Evolutionary conservation across 805 yeast genomes (phyloP), one percentile per base, ranked within the genome.

Genomic region (Yarrowia sp.): DNA sequence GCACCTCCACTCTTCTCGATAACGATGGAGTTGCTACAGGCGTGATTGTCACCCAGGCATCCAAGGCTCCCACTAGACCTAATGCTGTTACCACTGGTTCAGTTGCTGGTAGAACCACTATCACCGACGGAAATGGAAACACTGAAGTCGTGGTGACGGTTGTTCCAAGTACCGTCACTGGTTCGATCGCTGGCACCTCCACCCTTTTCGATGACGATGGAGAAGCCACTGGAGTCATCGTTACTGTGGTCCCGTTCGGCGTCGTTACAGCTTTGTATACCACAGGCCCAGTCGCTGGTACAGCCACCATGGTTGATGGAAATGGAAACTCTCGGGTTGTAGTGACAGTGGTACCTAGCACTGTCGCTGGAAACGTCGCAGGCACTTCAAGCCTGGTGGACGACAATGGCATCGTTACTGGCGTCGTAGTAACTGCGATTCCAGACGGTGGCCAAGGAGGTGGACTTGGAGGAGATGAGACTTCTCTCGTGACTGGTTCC

Each of bases 321-420:
- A 11, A n/a, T 26, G 52, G 52, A 12, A 48, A 26, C 16, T 14
- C 35, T 8, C 32, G 11, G 8, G 35, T 46, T 5, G 19, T 46
- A 10, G 50, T 46, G 7, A 46, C 50, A 10, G 19, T 50, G 8
- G 55, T 50, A 3, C 55, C 55, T 11, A 35, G 8, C 8, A 50
- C 41, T n/a, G 55, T 50, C 8, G n/a, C 26, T 50, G 55, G 55
- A 10, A 5, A 32, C 8, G 26, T 12, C n/a, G n/a, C 43, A 36
- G 58, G 58, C 9, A 52, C 58, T 5, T 52, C 58, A 4, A 49
- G 55, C 19, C 19, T 49, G 14, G 15, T 19, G 8, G 22, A 49
- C 19, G 14, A 8, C 3, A 19, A 49, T 49, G 55, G 55, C 8
- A 10, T 49, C 15, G 55, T 49, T 7, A 49, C 55, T 9, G 55